Conservation (phyloP, 2,329 filamentous ascomycete genomes). For the Phoma herbarum region DNA sequence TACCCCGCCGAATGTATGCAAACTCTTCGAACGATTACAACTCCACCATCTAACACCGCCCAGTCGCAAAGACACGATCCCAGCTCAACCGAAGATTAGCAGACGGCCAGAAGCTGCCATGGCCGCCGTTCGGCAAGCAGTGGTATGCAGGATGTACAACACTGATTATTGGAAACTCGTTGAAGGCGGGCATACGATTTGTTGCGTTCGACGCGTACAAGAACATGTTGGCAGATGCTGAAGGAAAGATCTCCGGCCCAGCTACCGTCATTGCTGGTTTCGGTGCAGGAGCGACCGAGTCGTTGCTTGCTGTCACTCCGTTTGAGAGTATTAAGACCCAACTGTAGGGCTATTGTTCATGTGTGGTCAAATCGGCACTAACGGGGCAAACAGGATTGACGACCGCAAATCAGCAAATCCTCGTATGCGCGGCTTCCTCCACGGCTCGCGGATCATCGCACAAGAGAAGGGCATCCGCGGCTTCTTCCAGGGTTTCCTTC, state of each 20-base stretch:
- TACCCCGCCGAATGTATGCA: conserved; percentile 89
- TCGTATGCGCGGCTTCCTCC: conserved; percentile 88
- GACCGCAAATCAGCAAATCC: conserved; percentile 88
- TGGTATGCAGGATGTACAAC: conserved; percentile 99
- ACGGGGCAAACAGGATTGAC: conserved; percentile 72
- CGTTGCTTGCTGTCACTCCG: conserved; percentile 89
- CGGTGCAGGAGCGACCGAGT: conserved; percentile 93
- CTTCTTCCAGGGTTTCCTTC: conserved; percentile 97
- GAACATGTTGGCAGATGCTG: conserved; percentile 77
- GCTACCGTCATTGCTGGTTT: conserved; percentile 93
- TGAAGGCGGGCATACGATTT: conserved; percentile 97
- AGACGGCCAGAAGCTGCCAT: conserved; percentile 86
- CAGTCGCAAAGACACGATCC: conserved; percentile 92
- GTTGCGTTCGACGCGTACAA: conserved; percentile 98
- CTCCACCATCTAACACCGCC: conserved; percentile 23
- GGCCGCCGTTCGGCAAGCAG: conserved; percentile 90
- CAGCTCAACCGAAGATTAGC: conserved; percentile 89
- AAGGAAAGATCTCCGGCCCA: conserved; percentile 89
- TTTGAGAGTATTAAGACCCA: conserved; percentile 99
- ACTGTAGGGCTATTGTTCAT: conserved; percentile 57
- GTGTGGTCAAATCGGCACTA: neutral
- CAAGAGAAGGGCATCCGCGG: conserved; percentile 87
- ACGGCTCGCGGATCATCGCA: conserved; percentile 86
- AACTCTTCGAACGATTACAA: neutral
- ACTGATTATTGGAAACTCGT: conserved; percentile 92